A percentile compares a stretch with the other conserved stretches of the same genome.
Evolutionary conservation across 306 rosid genomes (phyloP).

Genomic region (Pueraria montana): DNA sequence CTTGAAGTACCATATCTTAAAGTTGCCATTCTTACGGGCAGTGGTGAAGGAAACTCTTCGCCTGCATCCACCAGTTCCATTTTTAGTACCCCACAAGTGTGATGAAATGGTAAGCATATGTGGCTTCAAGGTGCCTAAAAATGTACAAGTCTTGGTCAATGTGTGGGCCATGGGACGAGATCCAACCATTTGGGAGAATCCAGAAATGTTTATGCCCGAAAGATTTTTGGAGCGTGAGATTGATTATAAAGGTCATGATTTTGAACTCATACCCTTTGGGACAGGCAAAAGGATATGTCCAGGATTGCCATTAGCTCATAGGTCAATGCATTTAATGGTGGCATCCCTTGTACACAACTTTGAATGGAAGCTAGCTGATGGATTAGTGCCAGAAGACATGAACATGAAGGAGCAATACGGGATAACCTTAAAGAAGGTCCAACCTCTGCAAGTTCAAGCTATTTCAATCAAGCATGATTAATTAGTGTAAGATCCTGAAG

Average conservation of each 20-base stretch:
- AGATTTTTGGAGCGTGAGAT: slow-evolving; percentile 36
- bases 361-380: slow-evolving; percentile 48
- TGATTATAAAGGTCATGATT: slow-evolving; percentile 8
- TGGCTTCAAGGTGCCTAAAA: slow-evolving; percentile 31
- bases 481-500: background rate
- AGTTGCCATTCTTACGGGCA: too few relatives aligned
- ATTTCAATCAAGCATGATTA: background rate
- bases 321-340: slow-evolving; percentile 8
- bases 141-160: slow-evolving; percentile 38
- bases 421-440: background rate
- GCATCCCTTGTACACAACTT: slow-evolving; percentile 24
- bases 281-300: slow-evolving; percentile 53
- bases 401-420: background rate
- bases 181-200: slow-evolving; percentile 33
- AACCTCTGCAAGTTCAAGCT: slow-evolving; percentile 7
- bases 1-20: too few relatives aligned
- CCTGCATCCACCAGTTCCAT: slow-evolving; percentile 48
- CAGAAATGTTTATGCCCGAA: slow-evolving; percentile 39
- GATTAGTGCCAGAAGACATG: background rate
- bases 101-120: background rate
- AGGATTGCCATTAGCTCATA: slow-evolving; percentile 42
- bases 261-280: slow-evolving; percentile 51
- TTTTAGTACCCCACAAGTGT: slow-evolving; percentile 34
- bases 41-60: slow-evolving; percentile 50
- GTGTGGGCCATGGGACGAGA: slow-evolving; percentile 52